Base-by-base conservation (phyloP, 164 flowering plant species). In the Dillenia suffruticosa region DNA sequence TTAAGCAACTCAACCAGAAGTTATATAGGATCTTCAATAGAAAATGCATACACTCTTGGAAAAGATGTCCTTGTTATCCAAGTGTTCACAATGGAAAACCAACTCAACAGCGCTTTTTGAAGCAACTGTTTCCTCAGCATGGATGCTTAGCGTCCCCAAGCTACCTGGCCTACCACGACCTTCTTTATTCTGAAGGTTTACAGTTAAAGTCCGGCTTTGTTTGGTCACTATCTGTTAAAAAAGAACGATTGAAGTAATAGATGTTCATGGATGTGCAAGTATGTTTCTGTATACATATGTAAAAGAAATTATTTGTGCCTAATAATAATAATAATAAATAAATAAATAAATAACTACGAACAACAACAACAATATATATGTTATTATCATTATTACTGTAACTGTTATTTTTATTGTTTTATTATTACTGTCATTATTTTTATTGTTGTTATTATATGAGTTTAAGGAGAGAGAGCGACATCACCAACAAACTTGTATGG, bases 71-170 rank as follows among this genome's bases (percentile, higher is more conserved):
- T 79, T 84, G 74, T 89, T 91, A 12, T 78, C 85, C 74, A 94
- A 73, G 58, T 82, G 53, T 9, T 76, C 70, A 66, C 96, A 89
- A 8, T 76, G 90, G 44, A 91, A 76, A 48, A 52, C 58, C 61
- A 94, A 60, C 75, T 91, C 97, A 19, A 84, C 79, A 62, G 77
- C 82, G 68, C 63, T 82, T 64, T 65, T 86, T 26, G 92, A 80
- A 69, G 81, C 77, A 70, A 84, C 70, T 11, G 84, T 72, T 72
- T 94, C 99, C 70, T 94, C 99, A 15, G 99, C 93, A 70, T 66
- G 89, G 52, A 87, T 72, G 17, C 85, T 82, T 17, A 90, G 63
- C 10, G 70, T 74, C 59, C 94, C 97, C 9, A 70, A 61, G 55
- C 72, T 78, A 70, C 61, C 72, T 43, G 45, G 10, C 46, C 77